Conservation (phyloP, 768 basidiomycete species). For the Gelatoporia subvermispora region DNA sequence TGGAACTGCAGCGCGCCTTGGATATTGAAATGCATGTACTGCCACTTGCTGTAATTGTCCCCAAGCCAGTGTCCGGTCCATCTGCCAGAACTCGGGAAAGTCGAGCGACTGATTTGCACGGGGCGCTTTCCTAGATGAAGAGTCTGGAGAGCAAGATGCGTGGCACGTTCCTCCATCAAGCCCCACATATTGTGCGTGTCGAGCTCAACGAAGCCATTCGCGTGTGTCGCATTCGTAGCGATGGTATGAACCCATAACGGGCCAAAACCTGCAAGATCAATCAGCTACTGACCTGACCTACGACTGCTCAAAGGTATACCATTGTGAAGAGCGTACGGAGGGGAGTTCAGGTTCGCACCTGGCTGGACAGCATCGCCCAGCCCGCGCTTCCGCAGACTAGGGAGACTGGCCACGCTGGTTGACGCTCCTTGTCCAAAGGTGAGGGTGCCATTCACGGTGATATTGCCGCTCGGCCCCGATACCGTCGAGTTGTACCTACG, state of each 20-base stretch:
- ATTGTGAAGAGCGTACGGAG: slow-evolving; percentile 71
- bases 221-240: slow-evolving; percentile 70
- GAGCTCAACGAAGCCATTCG: slow-evolving; percentile 54
- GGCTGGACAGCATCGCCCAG: slow-evolving; percentile 46
- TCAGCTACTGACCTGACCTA: neutral
- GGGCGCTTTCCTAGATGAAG: slow-evolving; percentile 58
- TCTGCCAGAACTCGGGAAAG: slow-evolving; percentile 61
- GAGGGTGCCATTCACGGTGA: slow-evolving; percentile 61
- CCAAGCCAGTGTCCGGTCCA: slow-evolving; percentile 79
- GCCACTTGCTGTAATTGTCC: slow-evolving; percentile 74
- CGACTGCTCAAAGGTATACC: slow-evolving; percentile 31
- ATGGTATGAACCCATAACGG: slow-evolving; percentile 50
- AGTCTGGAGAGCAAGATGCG: slow-evolving; percentile 51
- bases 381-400: slow-evolving; percentile 35
- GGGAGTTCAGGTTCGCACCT: slow-evolving; percentile 47
- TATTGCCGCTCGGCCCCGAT: slow-evolving; percentile 69
- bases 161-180: slow-evolving; percentile 64
- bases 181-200: slow-evolving; percentile 73
- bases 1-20: slow-evolving; percentile 77
- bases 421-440: slow-evolving; percentile 39
- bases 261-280: slow-evolving; percentile 37
- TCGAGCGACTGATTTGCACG: slow-evolving; percentile 67
- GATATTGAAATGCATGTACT: slow-evolving; percentile 64
- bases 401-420: slow-evolving; percentile 1
- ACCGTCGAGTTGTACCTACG: slow-evolving; percentile 55